Conservation (phyloP, 148 eudicot species). For the Persicaria maculosa region DNA sequence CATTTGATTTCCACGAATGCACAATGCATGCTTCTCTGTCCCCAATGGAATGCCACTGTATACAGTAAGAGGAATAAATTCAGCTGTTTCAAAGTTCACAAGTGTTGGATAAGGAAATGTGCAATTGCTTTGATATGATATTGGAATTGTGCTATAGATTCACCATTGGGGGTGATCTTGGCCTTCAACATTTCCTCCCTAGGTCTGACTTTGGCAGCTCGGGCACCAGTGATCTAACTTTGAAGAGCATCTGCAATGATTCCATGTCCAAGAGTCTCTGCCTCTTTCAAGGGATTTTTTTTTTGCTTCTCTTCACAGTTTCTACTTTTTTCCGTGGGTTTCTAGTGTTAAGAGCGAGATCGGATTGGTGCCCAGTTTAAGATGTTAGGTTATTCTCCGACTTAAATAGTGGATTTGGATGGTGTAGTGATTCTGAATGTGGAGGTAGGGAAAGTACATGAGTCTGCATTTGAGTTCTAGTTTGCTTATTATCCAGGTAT, state of each 20-base stretch:
- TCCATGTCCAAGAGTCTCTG: neutral
- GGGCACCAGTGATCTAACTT: too few relatives aligned
- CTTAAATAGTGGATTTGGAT: too few relatives aligned
- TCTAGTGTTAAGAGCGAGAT: neutral
- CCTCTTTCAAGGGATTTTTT: neutral
- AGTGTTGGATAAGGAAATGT: neutral
- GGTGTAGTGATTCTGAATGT: too few relatives aligned
- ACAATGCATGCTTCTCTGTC: neutral
- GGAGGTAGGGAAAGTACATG: too few relatives aligned
- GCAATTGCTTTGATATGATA: neutral
- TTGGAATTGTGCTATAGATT: neutral
- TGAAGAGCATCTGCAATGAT: too few relatives aligned
- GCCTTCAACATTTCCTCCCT: neutral
- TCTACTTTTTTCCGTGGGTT: neutral
- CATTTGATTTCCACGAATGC: neutral
- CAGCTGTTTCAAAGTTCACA: neutral
- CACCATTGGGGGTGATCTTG: neutral
- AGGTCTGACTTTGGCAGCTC: too few relatives aligned
- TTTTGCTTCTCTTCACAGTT: too few relatives aligned
- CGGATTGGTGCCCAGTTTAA: neutral
- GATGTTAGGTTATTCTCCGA: too few relatives aligned
- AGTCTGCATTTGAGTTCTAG: neutral
- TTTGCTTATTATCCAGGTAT: neutral
- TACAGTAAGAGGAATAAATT: too few relatives aligned
- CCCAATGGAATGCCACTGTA: neutral